Conservation (phyloP, 1,284 basidiomycete species). For the Cutaneotrichosporon cavernicola region DNA sequence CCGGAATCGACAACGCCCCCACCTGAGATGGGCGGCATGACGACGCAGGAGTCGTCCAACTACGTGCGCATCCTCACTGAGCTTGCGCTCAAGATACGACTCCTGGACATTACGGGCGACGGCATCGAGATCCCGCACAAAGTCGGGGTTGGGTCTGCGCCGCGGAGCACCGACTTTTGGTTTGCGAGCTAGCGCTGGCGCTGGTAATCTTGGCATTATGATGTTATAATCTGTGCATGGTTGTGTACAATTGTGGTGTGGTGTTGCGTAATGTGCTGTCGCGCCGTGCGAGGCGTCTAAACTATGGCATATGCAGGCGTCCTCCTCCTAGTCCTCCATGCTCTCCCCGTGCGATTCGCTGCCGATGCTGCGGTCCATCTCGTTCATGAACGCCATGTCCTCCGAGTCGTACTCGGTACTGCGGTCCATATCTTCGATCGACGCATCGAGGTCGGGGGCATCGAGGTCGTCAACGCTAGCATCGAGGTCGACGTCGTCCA, state of each 20-base stretch:
- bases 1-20: slow-evolving; percentile 58
- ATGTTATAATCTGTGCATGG: slow-evolving; percentile 7
- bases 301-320: not conserved
- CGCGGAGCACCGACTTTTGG: slow-evolving; percentile 78
- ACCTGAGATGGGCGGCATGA: slow-evolving; percentile 60
- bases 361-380: slow-evolving; percentile 23
- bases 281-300: not conserved
- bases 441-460: slow-evolving; percentile 12
- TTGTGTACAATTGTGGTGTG: not conserved
- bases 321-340: slow-evolving; percentile 23
- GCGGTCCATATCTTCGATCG: slow-evolving; percentile 24
- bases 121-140: slow-evolving; percentile 77
- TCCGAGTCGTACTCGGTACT: slow-evolving; percentile 26
- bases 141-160: slow-evolving; percentile 60
- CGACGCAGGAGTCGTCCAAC: slow-evolving; percentile 77
- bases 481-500: slow-evolving; percentile 10
- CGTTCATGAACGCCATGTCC: slow-evolving; percentile 24
- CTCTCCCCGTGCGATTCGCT: slow-evolving; percentile 14
- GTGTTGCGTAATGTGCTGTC: not conserved
- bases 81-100: slow-evolving; percentile 88
- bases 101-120: slow-evolving; percentile 86
- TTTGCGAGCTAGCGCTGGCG: slow-evolving; percentile 59
- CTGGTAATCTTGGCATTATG: not conserved
- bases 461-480: slow-evolving; percentile 6
- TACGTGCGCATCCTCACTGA: slow-evolving; percentile 78